These are phyloP conservation scores for Medicago truncatula DNA, from an alignment of 306 rosid species.

Conservation along the genomic window DNA sequence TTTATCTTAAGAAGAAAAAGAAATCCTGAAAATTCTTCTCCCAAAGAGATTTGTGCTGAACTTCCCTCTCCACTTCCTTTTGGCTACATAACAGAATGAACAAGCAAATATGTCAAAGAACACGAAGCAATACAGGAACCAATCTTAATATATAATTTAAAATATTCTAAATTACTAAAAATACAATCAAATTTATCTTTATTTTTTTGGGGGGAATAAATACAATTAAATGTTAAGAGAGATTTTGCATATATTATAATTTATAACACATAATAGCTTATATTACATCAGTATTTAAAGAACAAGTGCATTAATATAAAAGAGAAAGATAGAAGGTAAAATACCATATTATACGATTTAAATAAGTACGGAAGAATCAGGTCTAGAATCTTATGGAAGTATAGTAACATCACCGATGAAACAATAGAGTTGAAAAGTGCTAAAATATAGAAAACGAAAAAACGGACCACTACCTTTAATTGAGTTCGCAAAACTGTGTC, in stretches of 20 bases:
- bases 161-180: not conserved
- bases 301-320: not conserved
- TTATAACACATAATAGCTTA: too few species aligned
- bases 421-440: slow-evolving; percentile 7
- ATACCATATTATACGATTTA: not conserved
- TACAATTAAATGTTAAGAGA: not conserved
- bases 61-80: slow-evolving; percentile 67
- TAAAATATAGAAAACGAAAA: not conserved
- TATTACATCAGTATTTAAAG: not conserved
- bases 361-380: slow-evolving; percentile 13
- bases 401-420: slow-evolving; percentile 13
- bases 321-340: not conserved
- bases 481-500: slow-evolving; percentile 79
- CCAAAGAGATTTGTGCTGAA: slow-evolving; percentile 64
- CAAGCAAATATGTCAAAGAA: slow-evolving; percentile 37
- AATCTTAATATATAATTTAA: not conserved
- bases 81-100: slow-evolving; percentile 66
- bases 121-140: slow-evolving; percentile 7
- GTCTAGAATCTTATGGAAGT: slow-evolving; percentile 6
- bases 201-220: not conserved
- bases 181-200: too few species aligned
- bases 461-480: slow-evolving; percentile 61
- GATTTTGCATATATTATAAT: not conserved
- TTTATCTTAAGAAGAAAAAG: slow-evolving; percentile 83
- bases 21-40: slow-evolving; percentile 77